Conservation (phyloP, 2,329 filamentous ascomycete genomes). For the Zymoseptoria passerinii region DNA sequence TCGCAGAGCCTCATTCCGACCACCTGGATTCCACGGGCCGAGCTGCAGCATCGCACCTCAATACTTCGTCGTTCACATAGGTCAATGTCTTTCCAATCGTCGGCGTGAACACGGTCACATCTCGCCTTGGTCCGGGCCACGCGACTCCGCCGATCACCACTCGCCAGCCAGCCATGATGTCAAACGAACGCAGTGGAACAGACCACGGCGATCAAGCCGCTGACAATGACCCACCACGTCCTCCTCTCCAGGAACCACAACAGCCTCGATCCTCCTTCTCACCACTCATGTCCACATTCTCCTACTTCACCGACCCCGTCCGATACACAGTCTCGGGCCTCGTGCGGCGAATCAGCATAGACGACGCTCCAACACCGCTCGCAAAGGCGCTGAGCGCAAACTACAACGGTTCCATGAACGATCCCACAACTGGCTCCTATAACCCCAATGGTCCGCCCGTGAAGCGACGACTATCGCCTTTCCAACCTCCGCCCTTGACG, state of each 20-base stretch:
- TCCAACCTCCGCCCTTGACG: constrained; percentile 81
- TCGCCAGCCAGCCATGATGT: neutral
- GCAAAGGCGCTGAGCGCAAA: constrained; percentile 31
- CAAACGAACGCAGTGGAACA: neutral
- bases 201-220: neutral
- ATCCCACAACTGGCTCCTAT: constrained; percentile 45
- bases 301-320: constrained; percentile 43
- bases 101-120: neutral
- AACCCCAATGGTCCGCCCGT: constrained; percentile 37
- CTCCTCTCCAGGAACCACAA: constrained; percentile 11
- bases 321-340: constrained; percentile 42
- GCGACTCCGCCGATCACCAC: neutral
- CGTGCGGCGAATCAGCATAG: constrained; percentile 39
- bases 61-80: neutral
- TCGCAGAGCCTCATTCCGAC: neutral
- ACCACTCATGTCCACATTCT: constrained; percentile 26
- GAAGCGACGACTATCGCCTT: constrained; percentile 62
- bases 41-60: neutral
- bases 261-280: constrained; percentile 22
- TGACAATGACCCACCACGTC: neutral
- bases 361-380: constrained; percentile 33
- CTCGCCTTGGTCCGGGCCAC: neutral
- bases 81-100: neutral
- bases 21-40: neutral
- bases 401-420: constrained; percentile 32